Conservation (phyloP, 2,329 filamentous ascomycete species). For the Fusarium mangiferae region DNA sequence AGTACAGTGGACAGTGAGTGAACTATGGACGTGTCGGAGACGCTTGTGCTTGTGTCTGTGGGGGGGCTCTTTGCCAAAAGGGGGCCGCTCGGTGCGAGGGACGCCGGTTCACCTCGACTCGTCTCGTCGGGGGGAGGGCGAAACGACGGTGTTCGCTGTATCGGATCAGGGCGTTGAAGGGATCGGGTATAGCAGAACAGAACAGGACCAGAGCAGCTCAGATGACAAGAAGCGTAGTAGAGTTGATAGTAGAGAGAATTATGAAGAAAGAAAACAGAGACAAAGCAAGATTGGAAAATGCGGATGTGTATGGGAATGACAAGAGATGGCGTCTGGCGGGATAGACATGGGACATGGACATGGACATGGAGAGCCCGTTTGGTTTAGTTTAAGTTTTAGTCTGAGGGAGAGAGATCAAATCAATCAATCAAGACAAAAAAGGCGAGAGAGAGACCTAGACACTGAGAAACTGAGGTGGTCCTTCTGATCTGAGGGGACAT, state of each 20-base stretch:
- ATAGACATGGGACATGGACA: conserved; percentile 17
- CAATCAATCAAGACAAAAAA: conserved; percentile 14
- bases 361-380: conserved; percentile 25
- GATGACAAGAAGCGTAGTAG: conserved; percentile 4
- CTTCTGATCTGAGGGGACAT: conserved; percentile 31
- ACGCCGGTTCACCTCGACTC: conserved; percentile 44
- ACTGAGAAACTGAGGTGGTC: conserved; percentile 10
- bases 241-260: conserved; percentile 33
- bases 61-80: conserved; percentile 44
- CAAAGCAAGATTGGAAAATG: conserved; percentile 33
- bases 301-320: conserved; percentile 37
- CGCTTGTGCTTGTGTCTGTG: conserved; percentile 40
- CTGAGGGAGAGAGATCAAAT: conserved; percentile 37
- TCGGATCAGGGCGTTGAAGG: not conserved
- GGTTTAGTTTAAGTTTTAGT: conserved; percentile 21
- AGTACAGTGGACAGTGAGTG: conserved; percentile 14
- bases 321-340: conserved; percentile 26
- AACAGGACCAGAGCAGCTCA: not conserved
- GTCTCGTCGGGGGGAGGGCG: conserved; percentile 28
- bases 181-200: not conserved
- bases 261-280: conserved; percentile 36
- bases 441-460: conserved; percentile 8
- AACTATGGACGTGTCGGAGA: conserved; percentile 40
- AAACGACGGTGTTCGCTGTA: conserved; percentile 11
- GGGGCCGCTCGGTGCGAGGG: conserved; percentile 46